Base-by-base conservation (phyloP, 805 yeast genomes). In the Cyberlindnera subsufficiens region DNA sequence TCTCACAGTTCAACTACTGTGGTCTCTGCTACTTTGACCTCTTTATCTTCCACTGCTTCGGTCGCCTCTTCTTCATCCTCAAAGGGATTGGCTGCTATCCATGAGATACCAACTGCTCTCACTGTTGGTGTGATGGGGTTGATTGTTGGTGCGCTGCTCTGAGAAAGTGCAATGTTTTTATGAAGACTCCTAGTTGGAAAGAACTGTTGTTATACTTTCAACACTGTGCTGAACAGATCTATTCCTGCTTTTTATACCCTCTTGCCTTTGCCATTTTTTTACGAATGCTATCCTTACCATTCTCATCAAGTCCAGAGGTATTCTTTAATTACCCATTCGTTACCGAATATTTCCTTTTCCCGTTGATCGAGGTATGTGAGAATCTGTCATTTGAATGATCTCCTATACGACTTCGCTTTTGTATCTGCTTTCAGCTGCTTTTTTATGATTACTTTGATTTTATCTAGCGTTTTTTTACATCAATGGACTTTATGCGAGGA, bases 11-110 rank as follows among this genome's bases (percentile, higher is more conserved):
- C 60, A 11, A 50, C 63, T 15, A 38, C 49, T 8, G 40, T 49
- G 14, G 48, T 40, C 37, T 40, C 52, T 29, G 47, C 51, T 20
- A 42, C 56, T 32, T 44, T 54, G 38, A 44, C 55, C 18, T 48
- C 60, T 7, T 37, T 38, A 46, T 30, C 55, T n/a, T 40, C 50
- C 8, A 37, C 59, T n/a, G 37, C 59, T 19, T 38, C 48, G 9
- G 39, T 44, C 9, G 58, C 50, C 29, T 37, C 67, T 13, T 44
- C 66, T 3, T 58, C 68, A 11, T 48, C 65, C 16, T 55, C 69
- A 15, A 55, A 61, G 22, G 65, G 60, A 32, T 55, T 56, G 29
- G 72, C 63, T 42, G 56, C 56, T 30, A 44, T 34, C 8, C 35
- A 49, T 27, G 36, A 35, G 13, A 35, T 56, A 30, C 59, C 61